phyloP scores from a whole-genome alignment of 169 alveolate species.

The Haemoproteus tartakovskyi region DNA sequence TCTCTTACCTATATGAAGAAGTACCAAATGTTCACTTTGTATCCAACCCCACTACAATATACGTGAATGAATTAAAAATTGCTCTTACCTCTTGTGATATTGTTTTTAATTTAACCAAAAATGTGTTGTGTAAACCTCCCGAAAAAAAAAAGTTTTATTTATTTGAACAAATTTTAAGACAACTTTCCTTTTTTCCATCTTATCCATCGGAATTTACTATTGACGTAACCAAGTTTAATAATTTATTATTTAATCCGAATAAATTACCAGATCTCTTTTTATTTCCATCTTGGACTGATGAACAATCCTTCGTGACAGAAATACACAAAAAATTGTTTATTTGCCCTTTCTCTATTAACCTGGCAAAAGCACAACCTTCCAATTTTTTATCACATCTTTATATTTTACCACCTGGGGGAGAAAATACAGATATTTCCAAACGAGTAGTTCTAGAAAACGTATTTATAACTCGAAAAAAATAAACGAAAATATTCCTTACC shows the following conservation, averaged over 20 bases:
- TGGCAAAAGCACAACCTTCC: conserved; percentile 43
- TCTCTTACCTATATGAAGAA: conserved; percentile 45
- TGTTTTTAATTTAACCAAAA: conserved; percentile 29
- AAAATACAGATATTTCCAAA: conserved; percentile 35
- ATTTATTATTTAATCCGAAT: conserved; percentile 52
- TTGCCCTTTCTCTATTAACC: conserved; percentile 60
- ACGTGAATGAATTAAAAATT: conserved; percentile 58
- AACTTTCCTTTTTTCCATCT: conserved; percentile 53
- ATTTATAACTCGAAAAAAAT: too few species aligned
- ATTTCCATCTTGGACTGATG: conserved; percentile 57
- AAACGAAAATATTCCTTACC: too few species aligned
- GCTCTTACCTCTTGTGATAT: conserved; percentile 66
- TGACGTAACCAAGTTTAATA: conserved; percentile 55
- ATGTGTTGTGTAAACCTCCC: conserved; percentile 53
- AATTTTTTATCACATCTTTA: conserved; percentile 55
- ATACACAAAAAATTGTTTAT: conserved; percentile 55
- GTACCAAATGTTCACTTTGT: conserved; percentile 45
- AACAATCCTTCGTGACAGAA: conserved; percentile 47
- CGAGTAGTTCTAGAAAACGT: conserved; percentile 61
- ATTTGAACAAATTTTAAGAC: conserved; percentile 58
- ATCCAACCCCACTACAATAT: conserved; percentile 53
- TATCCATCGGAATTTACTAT: conserved; percentile 64
- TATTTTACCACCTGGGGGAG: conserved; percentile 40
- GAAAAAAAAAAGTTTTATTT: conserved; percentile 48
- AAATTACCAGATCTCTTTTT: conserved; percentile 59